A percentile compares a stretch with the other conserved stretches of the same genome.
Evolutionary conservation across 2,329 filamentous ascomycete species (phyloP).

Genomic region (Aspergillus bombycis): DNA sequence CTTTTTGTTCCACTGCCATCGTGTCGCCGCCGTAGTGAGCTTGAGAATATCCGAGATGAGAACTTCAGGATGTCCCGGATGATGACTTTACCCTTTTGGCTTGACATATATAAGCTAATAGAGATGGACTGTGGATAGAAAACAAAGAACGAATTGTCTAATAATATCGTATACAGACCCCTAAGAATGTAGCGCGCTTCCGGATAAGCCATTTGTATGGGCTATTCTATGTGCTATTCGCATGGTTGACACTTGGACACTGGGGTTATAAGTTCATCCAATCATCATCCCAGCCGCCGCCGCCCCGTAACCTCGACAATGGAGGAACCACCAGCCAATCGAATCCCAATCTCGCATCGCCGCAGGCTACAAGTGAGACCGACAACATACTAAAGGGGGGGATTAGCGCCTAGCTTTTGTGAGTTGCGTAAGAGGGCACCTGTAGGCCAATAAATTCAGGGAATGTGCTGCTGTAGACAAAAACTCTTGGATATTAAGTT

Average conservation of each 20-base stretch:
- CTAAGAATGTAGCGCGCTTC: background rate
- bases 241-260: background rate
- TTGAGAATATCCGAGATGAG: background rate
- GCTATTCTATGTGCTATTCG: background rate
- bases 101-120: too few relatives aligned
- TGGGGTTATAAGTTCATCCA: background rate
- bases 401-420: background rate
- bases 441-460: background rate
- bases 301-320: background rate
- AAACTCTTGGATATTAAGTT: background rate
- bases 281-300: background rate
- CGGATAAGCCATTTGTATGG: background rate
- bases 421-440: background rate
- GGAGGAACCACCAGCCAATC: background rate
- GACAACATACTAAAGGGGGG: background rate
- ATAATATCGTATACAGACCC: background rate
- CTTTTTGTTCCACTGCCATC: background rate
- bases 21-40: background rate
- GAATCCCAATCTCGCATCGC: background rate
- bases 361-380: background rate
- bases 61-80: background rate
- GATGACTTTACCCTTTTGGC: background rate
- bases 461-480: background rate
- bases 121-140: background rate
- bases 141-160: background rate